A percentile compares a stretch with the other conserved stretches of the same genome.
phyloP scores from a whole-genome alignment of 768 basidiomycete genomes.

The Flagelloscypha sp. region DNA sequence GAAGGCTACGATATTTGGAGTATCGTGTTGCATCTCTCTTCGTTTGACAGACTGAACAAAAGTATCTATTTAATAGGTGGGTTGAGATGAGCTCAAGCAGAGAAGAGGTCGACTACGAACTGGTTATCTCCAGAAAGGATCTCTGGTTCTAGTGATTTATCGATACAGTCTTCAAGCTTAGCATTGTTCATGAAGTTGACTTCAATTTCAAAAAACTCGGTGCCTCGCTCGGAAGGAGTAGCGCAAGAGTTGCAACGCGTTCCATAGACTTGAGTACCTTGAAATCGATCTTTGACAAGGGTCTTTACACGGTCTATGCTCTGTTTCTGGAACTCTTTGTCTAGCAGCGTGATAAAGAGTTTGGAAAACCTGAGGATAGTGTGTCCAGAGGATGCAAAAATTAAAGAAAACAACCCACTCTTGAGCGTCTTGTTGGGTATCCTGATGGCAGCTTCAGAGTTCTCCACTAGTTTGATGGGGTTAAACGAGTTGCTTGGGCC shows the following conservation, averaged over 20 bases:
- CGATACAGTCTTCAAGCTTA: slow-evolving; percentile 66
- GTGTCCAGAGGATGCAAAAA: slow-evolving; percentile 7
- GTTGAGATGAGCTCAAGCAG: background rate
- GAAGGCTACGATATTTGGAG: slow-evolving; percentile 60
- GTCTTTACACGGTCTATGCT: slow-evolving; percentile 49
- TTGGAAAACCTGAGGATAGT: slow-evolving; percentile 70
- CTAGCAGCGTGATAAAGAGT: slow-evolving; percentile 85
- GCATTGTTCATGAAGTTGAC: slow-evolving; percentile 73
- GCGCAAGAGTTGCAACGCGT: slow-evolving; percentile 71
- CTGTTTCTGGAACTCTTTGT: slow-evolving; percentile 83
- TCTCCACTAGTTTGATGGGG: slow-evolving; percentile 78
- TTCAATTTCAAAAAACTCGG: slow-evolving; percentile 84
- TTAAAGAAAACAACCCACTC: slow-evolving; percentile 47
- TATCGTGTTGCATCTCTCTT: slow-evolving; percentile 77
- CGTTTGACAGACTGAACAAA: slow-evolving; percentile 63
- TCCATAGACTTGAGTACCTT: slow-evolving; percentile 76
- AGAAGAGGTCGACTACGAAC: slow-evolving; percentile 29
- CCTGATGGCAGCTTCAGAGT: slow-evolving; percentile 69
- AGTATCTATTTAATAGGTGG: slow-evolving; percentile 45
- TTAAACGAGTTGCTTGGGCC: slow-evolving; percentile 67
- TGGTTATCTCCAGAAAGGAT: slow-evolving; percentile 74
- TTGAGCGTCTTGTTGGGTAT: slow-evolving; percentile 95
- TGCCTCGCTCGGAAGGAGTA: slow-evolving; percentile 55
- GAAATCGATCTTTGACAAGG: slow-evolving; percentile 79
- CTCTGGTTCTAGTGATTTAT: slow-evolving; percentile 61